phyloP scores from a whole-genome alignment of 2,329 filamentous ascomycete species.

The Aschersonia sp. region DNA sequence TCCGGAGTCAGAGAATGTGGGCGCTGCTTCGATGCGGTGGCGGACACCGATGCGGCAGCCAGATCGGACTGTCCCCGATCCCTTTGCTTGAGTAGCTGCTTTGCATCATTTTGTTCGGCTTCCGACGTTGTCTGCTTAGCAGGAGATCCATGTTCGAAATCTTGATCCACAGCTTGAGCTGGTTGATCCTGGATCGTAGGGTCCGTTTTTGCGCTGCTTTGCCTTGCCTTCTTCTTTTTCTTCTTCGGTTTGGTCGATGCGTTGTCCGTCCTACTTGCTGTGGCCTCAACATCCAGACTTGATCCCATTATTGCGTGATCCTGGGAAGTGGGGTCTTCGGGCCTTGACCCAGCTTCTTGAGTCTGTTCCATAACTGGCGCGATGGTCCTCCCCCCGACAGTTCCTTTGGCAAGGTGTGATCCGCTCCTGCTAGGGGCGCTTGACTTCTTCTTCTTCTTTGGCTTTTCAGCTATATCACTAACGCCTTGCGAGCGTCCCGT shows the following conservation, averaged over 20 bases:
- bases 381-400: slow-evolving; percentile 30
- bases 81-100: slow-evolving; percentile 4
- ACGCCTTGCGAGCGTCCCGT: slow-evolving; percentile 26
- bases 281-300: neutral
- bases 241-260: slow-evolving; percentile 5
- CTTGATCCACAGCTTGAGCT: neutral
- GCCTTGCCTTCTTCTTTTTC: slow-evolving; percentile 2
- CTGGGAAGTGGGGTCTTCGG: neutral
- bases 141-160: neutral
- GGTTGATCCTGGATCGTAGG: neutral
- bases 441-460: slow-evolving; percentile 25
- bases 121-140: slow-evolving; percentile 6
- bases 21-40: slow-evolving; percentile 7
- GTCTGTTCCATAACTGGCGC: slow-evolving; percentile 29
- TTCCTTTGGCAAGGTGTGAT: slow-evolving; percentile 34
- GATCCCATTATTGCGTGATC: neutral
- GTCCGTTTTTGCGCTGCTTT: neutral
- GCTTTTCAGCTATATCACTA: slow-evolving; percentile 22
- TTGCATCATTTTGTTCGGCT: too few species aligned
- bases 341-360: neutral
- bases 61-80: neutral
- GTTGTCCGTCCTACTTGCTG: neutral
- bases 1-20: neutral
- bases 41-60: slow-evolving; percentile 15
- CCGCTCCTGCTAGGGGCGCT: slow-evolving; percentile 21